Percentiles rank a stretch among this genome's conserved stretches.
Evolutionary conservation across 371 early-diverging fungal genomes (phyloP).

Genomic region (Zopfochytrium polystomum): DNA sequence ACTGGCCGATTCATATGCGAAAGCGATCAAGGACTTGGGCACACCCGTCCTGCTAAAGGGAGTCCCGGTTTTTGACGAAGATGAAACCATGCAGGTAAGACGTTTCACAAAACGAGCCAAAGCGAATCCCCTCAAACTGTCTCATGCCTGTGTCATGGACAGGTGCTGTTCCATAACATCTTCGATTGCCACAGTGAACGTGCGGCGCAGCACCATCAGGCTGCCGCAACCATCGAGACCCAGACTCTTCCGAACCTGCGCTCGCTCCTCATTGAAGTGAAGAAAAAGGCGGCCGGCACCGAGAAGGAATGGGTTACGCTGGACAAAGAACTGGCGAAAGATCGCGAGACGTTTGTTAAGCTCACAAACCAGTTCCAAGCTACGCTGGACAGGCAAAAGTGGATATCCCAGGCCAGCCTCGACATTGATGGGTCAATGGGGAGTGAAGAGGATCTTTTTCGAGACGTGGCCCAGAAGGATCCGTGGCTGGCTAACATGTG

Average conservation of each 20-base stretch:
- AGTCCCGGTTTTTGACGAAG: constrained; percentile 31
- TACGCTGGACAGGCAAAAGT: constrained; percentile 27
- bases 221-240: constrained; percentile 33
- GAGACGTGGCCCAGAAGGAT: constrained; percentile 31
- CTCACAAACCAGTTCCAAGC: constrained; percentile 22
- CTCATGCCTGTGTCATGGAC: neutral
- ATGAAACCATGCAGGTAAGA: constrained; percentile 36
- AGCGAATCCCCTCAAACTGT: neutral
- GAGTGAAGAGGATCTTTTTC: neutral
- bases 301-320: constrained; percentile 40
- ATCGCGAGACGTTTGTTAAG: constrained; percentile 34
- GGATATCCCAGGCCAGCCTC: constrained; percentile 12
- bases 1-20: constrained; percentile 30
- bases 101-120: neutral
- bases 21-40: constrained; percentile 30
- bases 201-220: constrained; percentile 39
- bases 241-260: constrained; percentile 42
- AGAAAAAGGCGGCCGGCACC: constrained; percentile 28
- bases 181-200: constrained; percentile 40
- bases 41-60: constrained; percentile 21
- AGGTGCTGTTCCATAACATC: constrained; percentile 39
- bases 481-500: constrained; percentile 40
- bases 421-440: constrained; percentile 3
- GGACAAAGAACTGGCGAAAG: constrained; percentile 34
- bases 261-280: constrained; percentile 31